Conservation (phyloP, 257 asterid genomes). For the Gentiana straminea region DNA sequence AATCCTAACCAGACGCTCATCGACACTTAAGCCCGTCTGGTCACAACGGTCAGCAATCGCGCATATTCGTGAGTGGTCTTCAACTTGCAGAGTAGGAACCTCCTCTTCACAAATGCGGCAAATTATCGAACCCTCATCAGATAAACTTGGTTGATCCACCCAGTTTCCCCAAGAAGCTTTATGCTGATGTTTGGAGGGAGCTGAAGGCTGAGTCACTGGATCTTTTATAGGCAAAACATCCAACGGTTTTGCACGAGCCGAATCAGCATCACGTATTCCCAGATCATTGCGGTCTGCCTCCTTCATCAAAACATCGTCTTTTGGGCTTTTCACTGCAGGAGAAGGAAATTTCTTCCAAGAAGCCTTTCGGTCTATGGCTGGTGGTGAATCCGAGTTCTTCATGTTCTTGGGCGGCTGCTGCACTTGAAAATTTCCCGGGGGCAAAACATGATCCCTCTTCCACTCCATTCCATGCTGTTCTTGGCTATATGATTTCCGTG, state of each 20-base stretch:
- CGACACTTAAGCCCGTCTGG: conserved; percentile 54
- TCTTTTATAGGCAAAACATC: conserved; percentile 52
- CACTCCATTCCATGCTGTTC: conserved; percentile 44
- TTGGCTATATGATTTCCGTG: conserved; percentile 52
- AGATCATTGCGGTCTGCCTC: conserved; percentile 8
- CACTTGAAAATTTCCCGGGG: conserved; percentile 23
- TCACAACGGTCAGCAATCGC: conserved; percentile 90
- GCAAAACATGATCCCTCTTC: conserved; percentile 24
- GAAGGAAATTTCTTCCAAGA: conserved; percentile 22
- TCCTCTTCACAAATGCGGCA: conserved; percentile 93
- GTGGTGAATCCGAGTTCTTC: conserved; percentile 26
- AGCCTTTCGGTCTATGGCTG: conserved; percentile 21
- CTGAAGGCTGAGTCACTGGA: conserved; percentile 28
- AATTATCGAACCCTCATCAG: conserved; percentile 60
- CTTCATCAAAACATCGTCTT: conserved; percentile 21
- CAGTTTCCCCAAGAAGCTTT: conserved; percentile 83
- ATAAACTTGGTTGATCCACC: conserved; percentile 74
- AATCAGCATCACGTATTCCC: conserved; percentile 35
- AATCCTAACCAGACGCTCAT: conserved; percentile 72
- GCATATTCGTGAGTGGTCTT: conserved; percentile 90
- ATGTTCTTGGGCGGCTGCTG: conserved; percentile 23
- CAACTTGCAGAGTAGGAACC: conserved; percentile 74
- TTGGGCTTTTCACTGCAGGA: conserved; percentile 19
- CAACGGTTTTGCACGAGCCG: conserved; percentile 42
- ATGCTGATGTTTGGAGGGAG: conserved; percentile 51